Base-by-base conservation (phyloP, 768 basidiomycete genomes). In the Boletus vermiculosoides region DNA sequence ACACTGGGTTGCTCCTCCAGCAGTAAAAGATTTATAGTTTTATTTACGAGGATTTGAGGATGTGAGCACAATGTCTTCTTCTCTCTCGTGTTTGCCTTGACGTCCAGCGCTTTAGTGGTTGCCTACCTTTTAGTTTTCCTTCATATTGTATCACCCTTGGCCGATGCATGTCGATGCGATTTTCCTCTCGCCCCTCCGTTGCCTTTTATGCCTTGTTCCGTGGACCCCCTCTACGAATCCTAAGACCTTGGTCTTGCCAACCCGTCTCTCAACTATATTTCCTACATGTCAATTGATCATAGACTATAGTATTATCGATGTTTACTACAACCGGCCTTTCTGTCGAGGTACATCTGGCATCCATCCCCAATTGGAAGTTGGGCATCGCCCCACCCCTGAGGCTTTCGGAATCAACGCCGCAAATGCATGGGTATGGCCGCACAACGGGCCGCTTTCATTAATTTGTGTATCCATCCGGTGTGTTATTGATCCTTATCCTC, bases 11-110 rank as follows among this genome's bases (percentile, higher is more conserved):
- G 52, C 63, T 28, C 52, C 60, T 11, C 60, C 68, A 3, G 59
- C 66, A 10, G 64, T 68, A 13, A 72, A 70, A 49, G 68, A 72
- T 2, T 4, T 68, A 44, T 65, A 70, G 52, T 22, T 34, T 47
- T 34, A 15, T 51, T 36, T 23, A n/a, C 16, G 9, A 48, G 47
- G 45, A 31, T 45, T 30, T 2, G 54, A 34, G 55, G 55, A 45
- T 45, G 65, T 67, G 58, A 56, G 66, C 60, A 22, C 37, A 37
- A 0, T 4, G 2, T 23, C 22, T 4, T 13, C 13, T 30, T 25
- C 9, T 30, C 20, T 30, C 3, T 10, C 33, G 16, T 45, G 9
- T 30, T 16, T 34, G 13, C 34, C 37, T 48, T 68, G 51, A 66
- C 52, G 28, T 41, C 44, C 36, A 5, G 8, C n/a, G 33, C 7